These are phyloP conservation scores for Fusarium subtropicale DNA, from an alignment of 2,329 filamentous ascomycete species.

Conservation along the genomic window DNA sequence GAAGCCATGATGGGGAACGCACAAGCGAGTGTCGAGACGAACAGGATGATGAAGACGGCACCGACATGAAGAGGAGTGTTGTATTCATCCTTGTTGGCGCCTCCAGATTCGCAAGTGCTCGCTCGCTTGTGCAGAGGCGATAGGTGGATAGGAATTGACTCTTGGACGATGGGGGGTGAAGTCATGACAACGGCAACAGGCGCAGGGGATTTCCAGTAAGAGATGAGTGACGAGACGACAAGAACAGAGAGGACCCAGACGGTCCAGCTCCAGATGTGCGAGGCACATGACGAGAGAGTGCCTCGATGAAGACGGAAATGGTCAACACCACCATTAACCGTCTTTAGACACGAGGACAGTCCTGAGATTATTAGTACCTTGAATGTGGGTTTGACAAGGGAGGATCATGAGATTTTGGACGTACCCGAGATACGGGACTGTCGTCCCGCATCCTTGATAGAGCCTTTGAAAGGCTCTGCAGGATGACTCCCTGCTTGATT, in stretches of 20 bases:
- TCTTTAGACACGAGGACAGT: constrained; percentile 50
- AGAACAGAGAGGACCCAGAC: constrained; percentile 58
- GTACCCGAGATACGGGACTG: constrained; percentile 47
- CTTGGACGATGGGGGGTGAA: constrained; percentile 14
- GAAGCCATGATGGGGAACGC: constrained; percentile 66
- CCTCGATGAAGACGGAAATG: constrained; percentile 51
- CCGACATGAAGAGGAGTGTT: constrained; percentile 69
- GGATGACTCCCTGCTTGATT: constrained; percentile 38
- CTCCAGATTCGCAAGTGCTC: constrained; percentile 47
- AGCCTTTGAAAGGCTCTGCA: constrained; percentile 30
- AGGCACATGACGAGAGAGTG: constrained; percentile 47
- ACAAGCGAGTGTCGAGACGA: constrained; percentile 61
- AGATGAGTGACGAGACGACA: constrained; percentile 51
- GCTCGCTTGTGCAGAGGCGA: constrained; percentile 43
- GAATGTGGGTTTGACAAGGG: constrained; percentile 5
- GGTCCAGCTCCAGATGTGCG: constrained; percentile 55
- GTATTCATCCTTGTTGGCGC: constrained; percentile 56
- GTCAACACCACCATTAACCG: constrained; percentile 56
- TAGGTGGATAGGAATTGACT: constrained; percentile 22
- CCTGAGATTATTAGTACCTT: constrained; percentile 26
- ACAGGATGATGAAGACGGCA: constrained; percentile 64
- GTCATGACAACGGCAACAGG: constrained; percentile 3
- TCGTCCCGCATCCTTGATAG: constrained; percentile 47
- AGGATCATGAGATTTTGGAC: constrained; percentile 20
- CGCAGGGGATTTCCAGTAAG: constrained; percentile 36